Evolutionary conservation across 805 yeast genomes (phyloP), one percentile per base, ranked within the genome.

Genomic region (Kodamaea leandrae): DNA sequence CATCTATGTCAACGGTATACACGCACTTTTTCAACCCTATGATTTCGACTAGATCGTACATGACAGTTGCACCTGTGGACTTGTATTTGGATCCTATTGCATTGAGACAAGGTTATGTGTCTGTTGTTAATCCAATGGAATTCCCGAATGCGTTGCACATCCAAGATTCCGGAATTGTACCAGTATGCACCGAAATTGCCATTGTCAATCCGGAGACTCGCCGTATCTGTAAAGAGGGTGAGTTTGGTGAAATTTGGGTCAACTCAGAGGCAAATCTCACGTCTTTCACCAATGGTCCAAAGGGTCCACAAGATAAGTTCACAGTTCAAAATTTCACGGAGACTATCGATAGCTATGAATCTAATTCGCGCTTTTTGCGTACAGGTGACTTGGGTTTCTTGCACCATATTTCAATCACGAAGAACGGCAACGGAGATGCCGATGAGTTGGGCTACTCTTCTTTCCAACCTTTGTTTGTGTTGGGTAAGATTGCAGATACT

Each of bases 171-270:
- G 99, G 99, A 9, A 85, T 91, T 73, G 97, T 90, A 0, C 95
- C 97, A 1, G 90, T 89, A 6, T 86, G 95, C 57, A 87, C 98
- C 0, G 96, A 90, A 55, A 78, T 93, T 24, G 93, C 95, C 1
- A 85, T 93, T 45, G 97, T 93, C 3, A 93, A 93, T 50, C 99
- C 99, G 1, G 97, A 93, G 57, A 91, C 97, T 0, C 62, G 76
- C 33, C 67, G 71, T 40, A 67, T 89, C 9, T 91, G 99, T 57
- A 78, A 76, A 43, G 82, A 82, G 38, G 97, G 98, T 6, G 99
- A 93, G 60, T 81, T 79, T 60, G 99, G 99, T 24, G 99, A 93
- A 63, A 88, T 93, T 28, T 93, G 98, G 98, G 95, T 91, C 2
- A 78, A 86, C 48, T 85, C 96, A 1, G 96, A 88, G 48, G 95